Conservation (phyloP, 257 asterid genomes). For the Gardenia jasminoides region DNA sequence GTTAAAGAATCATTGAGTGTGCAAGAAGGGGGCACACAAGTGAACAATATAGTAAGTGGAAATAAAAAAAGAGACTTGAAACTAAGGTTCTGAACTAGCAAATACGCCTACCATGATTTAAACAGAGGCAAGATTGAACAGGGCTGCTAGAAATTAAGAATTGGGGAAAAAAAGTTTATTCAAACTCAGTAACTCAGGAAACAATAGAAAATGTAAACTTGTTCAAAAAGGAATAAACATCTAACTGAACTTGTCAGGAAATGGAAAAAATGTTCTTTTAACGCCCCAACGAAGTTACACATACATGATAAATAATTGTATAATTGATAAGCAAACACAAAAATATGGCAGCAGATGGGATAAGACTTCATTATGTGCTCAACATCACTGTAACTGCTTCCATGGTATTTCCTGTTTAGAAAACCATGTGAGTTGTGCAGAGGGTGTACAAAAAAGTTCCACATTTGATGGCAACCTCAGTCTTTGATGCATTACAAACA, state of each 20-base stretch:
- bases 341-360: not conserved
- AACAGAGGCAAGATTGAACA: not conserved
- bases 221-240: not conserved
- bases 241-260: not conserved
- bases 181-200: not conserved
- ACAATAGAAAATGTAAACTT: not conserved
- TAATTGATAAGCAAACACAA: not conserved
- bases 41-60: not conserved
- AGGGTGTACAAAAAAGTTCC: not conserved
- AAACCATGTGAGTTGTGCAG: not conserved
- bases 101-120: not conserved
- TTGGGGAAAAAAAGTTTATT: not conserved
- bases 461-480: not conserved
- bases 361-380: not conserved
- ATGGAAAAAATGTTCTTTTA: not conserved
- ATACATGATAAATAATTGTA: not conserved
- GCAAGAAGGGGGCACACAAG: not conserved
- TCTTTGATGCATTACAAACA: not conserved
- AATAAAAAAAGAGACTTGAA: not conserved
- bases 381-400: not conserved
- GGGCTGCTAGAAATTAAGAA: not conserved
- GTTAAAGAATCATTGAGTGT: not conserved
- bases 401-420: not conserved
- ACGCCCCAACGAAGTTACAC: not conserved
- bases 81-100: not conserved